These are phyloP conservation scores for Tulasnella sp. DNA, from an alignment of 768 basidiomycete species.

Conservation along the genomic window DNA sequence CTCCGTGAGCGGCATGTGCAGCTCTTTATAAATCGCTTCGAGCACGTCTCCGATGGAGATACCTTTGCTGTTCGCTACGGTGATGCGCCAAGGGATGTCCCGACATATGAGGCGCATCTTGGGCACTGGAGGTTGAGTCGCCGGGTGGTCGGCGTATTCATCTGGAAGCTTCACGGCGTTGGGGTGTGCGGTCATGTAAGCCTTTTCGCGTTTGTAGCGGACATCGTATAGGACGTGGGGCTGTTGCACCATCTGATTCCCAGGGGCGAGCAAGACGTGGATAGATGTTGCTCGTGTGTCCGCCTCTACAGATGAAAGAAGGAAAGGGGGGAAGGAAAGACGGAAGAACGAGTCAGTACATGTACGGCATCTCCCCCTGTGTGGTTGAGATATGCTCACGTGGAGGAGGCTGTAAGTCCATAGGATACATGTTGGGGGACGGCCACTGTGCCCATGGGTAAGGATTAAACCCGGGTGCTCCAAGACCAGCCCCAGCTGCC, in stretches of 20 bases:
- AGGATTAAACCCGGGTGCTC: not conserved
- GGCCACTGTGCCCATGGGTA: constrained; percentile 12
- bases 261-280: constrained; percentile 6
- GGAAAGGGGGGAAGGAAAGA: no score
- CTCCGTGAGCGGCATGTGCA: constrained; percentile 8
- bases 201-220: constrained; percentile 13
- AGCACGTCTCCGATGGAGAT: constrained; percentile 12
- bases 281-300: constrained; percentile 1
- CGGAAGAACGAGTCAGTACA: no score
- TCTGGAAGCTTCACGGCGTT: not conserved
- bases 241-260: not conserved
- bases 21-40: not conserved
- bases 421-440: constrained; percentile 7
- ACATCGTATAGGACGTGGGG: constrained; percentile 9
- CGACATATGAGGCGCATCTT: constrained; percentile 13
- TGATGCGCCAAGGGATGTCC: constrained; percentile 10
- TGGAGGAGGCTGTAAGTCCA: not conserved
- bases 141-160: not conserved
- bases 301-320: no score
- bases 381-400: not conserved
- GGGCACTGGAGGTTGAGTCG: not conserved
- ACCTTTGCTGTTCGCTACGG: constrained; percentile 6
- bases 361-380: no score
- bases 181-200: constrained; percentile 1
- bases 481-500: no score